Evolutionary conservation across 2,329 filamentous ascomycete genomes (phyloP).

Genomic region (Tolypocladium tropicale): DNA sequence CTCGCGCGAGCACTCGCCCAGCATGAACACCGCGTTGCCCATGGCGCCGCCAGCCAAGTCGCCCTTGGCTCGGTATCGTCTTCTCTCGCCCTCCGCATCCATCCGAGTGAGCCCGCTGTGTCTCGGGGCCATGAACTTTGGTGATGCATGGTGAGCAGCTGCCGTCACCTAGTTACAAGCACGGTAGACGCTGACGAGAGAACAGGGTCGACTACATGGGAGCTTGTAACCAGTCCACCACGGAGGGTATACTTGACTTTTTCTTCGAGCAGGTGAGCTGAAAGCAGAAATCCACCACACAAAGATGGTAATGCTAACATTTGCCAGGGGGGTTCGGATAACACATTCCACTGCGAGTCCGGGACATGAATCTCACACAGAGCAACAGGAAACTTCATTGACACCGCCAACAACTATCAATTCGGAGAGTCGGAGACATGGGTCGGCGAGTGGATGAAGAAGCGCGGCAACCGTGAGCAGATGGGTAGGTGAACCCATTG

Average conservation of each 20-base stretch:
- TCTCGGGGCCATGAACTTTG: conserved; percentile 57
- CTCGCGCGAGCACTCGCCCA: not conserved
- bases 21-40: conserved; percentile 14
- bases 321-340: conserved; percentile 14
- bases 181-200: not conserved
- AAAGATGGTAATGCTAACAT: not conserved
- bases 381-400: conserved; percentile 56
- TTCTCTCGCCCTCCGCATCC: conserved; percentile 55
- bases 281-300: not conserved
- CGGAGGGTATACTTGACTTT: conserved; percentile 55
- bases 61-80: conserved; percentile 52
- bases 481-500: conserved; percentile 33
- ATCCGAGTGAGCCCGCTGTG: conserved; percentile 58
- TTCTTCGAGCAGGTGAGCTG: conserved; percentile 44
- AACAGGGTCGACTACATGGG: conserved; percentile 48
- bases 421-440: conserved; percentile 50
- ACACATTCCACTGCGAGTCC: not conserved
- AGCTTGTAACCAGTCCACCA: conserved; percentile 49
- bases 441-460: conserved; percentile 63
- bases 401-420: conserved; percentile 62
- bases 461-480: conserved; percentile 52
- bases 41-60: conserved; percentile 42
- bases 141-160: conserved; percentile 35
- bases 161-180: not conserved
- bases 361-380: not conserved